Base-by-base conservation (phyloP, 2,329 filamentous ascomycete species). In the Westerdykella sp. region DNA sequence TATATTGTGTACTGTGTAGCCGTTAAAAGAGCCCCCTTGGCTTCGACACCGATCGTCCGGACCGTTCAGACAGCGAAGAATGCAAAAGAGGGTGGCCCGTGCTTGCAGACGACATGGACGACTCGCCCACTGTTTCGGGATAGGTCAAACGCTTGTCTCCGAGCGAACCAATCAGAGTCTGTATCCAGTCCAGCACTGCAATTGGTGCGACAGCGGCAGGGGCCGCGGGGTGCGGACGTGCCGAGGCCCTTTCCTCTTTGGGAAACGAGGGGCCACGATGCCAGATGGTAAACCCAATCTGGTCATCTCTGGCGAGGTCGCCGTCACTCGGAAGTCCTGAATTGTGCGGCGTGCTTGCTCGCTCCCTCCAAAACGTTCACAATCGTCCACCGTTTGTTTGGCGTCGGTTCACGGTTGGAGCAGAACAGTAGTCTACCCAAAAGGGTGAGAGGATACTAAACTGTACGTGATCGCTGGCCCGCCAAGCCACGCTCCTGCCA, bases 11-110 rank as follows among this genome's bases (percentile, higher is more conserved):
- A 21, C 18, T 21, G 18, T 21, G 32, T 46, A 38, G 50, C 50
- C 50, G 52, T 53, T 51, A 18, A 9, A 14, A 9, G 32, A 13
- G 9, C 32, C 32, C 15, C 16, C 40, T 47, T 51, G 48, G 44
- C 46, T 47, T 47, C 39, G 41, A 41, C 45, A 46, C 53, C 53
- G 53, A 47, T 50, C 43, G 39, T 37, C 45, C 49, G 53, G 53
- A 49, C 45, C 50, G 45, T 43, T 44, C 41, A 42, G 23, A 37
- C 18, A 21, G 18, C 18, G 6, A 21, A 21, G 18, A 42, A 25
- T 43, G 37, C 18, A 21, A 21, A 30, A 41, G 42, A 40, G 44
- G 41, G 22, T 38, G 44, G 44, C 40, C 41, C 42, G 41, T 39
- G 45, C 37, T n/a, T n/a, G n/a, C n/a, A n/a, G n/a, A n/a, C n/a